Base-by-base conservation (phyloP, 306 rosid species). In the Heteromeles arbutifolia region DNA sequence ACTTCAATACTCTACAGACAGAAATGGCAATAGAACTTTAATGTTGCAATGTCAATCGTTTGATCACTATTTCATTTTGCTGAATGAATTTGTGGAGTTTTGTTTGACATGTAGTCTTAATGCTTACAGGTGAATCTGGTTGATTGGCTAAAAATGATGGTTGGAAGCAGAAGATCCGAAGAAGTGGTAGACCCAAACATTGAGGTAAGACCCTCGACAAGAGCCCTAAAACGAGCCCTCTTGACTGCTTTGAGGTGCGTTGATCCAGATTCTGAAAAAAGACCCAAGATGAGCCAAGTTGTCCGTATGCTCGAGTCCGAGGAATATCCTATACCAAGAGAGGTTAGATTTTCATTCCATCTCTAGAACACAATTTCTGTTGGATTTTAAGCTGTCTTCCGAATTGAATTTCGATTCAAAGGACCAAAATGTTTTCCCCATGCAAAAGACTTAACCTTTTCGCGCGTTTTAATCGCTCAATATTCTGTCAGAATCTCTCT, bases 71-170 rank as follows among this genome's bases (percentile, higher is more conserved):
- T 52, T 43, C 19, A 13, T 24, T 34, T 72, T 64, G 65, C 6
- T 25, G 26, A 31, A 24, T 22, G 32, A 73, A 53, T 69, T 64
- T 74, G 26, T 78, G 74, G 44, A 75, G 29, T 65, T 65, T 39
- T 45, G 24, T 43, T 50, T 76, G 61, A 77, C 48, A 61, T 77
- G 70, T 67, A 66, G 8, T 77, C 72, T 39, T 25, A 28, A 72
- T 80, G 73, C 52, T 77, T 11, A 53, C 86, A 93, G 97, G 97
- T 93, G 69, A 93, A 93, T 80, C 86, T 93, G 72, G 97, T 93
- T 34, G 98, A 90, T 74, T 93, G 98, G 97, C 82, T 93, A 80
- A 91, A 93, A 83, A 89, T 88, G 96, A 93, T 93, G 96, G 98
- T 91, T 43, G 98, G 98, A 74, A 93, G 75, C 83, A 85, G 98